Base-by-base conservation (phyloP, 179 eudicot species). In the Vitellaria paradoxa region DNA sequence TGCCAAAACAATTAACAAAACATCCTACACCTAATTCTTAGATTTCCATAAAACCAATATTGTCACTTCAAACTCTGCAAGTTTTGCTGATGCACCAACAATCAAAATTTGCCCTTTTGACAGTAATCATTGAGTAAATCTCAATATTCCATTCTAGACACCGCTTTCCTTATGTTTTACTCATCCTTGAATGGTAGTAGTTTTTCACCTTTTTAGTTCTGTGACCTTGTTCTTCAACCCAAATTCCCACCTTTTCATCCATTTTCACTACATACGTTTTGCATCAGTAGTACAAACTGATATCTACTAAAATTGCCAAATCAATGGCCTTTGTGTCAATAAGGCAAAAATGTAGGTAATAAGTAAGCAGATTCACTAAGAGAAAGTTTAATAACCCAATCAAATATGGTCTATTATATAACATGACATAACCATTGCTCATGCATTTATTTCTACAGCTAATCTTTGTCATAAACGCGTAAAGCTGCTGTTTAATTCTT, bases 401-500 rank as follows among this genome's bases (percentile, higher is more conserved):
- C 40, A 59, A 13, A 8, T n/a, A 59, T 20, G 10, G 24, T 46
- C 18, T 8, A 30, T 30, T 30, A 30, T 30, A 1, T 30, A 30
- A 40, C 23, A 15, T 20, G 37, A 37, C 50, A 18, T 56, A 64
- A 72, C 47, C 24, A 37, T 9, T 37, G 42, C 9, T 12, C 21
- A 30, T 30, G 49, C 26, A 55, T 49, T n/a, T n/a, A n/a, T n/a
- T n/a, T 15, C 46, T 64, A 46, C 50, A 49, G 42, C 40, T 17
- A 20, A 63, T 47, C 55, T 47, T n/a, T 8, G 37, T 23, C 17
- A 21, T 24, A 75, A 62, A 42, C 24, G 40, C 53, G 40, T 30
- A 40, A 42, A 73, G n/a, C 6, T 73, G 53, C 37, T 57, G 65
- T 40, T 37, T 46, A 72, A 40, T 42, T 72, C 76, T 40, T 72